A percentile compares a stretch with the other conserved stretches of the same genome.
Evolutionary conservation across 129 eudicot genomes (phyloP).

Genomic region (Helichrysum umbraculigerum): DNA sequence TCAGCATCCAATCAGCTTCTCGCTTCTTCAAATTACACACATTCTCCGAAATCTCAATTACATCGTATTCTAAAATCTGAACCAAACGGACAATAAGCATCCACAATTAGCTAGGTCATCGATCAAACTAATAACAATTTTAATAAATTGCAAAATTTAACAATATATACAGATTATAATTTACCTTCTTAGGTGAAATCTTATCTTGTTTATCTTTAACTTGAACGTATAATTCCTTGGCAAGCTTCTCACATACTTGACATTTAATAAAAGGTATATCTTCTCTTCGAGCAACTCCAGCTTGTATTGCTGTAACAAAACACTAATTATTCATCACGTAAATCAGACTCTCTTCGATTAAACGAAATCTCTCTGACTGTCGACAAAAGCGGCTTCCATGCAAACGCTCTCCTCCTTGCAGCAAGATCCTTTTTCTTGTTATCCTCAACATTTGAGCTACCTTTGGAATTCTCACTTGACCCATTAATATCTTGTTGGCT

Average conservation of each 20-base stretch:
- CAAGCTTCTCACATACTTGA: constrained; percentile 80
- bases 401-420: constrained; percentile 10
- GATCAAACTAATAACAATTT: constrained; percentile 7
- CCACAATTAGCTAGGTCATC: constrained; percentile 5
- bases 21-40: constrained; percentile 92
- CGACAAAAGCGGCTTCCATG: constrained; percentile 63
- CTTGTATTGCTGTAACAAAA: too few species aligned
- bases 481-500: constrained; percentile 18
- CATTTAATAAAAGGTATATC: constrained; percentile 85
- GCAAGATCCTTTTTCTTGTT: background rate
- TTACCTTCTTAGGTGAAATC: constrained; percentile 85
- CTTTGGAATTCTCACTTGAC: constrained; percentile 1
- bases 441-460: background rate
- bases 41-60: constrained; percentile 90
- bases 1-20: constrained; percentile 99
- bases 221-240: constrained; percentile 60
- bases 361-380: constrained; percentile 57
- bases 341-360: constrained; percentile 58
- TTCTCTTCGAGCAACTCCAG: constrained; percentile 65
- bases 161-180: background rate
- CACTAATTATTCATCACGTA: constrained; percentile 40
- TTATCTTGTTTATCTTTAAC: constrained; percentile 61
- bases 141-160: constrained; percentile 8
- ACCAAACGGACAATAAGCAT: constrained; percentile 10
- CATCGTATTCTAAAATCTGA: constrained; percentile 81